Conservation (phyloP, 108 stramenopile genomes). For the Nitzschia palea region DNA sequence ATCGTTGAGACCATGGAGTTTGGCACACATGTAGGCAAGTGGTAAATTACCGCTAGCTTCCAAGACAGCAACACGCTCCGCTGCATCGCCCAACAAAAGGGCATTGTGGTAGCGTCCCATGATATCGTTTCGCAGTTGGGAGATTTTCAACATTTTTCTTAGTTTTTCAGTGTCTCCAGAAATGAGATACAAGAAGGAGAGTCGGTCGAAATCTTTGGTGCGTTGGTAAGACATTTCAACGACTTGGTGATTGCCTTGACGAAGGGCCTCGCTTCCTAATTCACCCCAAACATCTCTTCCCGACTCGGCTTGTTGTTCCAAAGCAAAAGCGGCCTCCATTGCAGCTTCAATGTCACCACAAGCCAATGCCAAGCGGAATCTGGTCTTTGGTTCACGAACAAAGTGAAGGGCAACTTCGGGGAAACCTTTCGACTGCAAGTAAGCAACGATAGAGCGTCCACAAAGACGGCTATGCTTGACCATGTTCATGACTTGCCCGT, state of each 20-base stretch:
- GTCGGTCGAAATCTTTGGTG: conserved; percentile 96
- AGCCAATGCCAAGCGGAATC: conserved; percentile 96
- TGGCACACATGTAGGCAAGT: conserved; percentile 93
- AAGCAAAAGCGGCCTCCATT: conserved; percentile 91
- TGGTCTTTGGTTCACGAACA: conserved; percentile 92
- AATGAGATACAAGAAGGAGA: conserved; percentile 96
- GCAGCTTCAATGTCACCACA: conserved; percentile 99
- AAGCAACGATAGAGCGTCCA: conserved; percentile 96
- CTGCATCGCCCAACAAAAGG: conserved; percentile 93
- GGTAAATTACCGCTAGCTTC: conserved; percentile 93
- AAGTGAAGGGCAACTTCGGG: conserved; percentile 99
- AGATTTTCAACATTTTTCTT: conserved; percentile 97
- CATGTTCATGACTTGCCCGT: conserved; percentile 98
- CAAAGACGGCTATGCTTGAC: conserved; percentile 91
- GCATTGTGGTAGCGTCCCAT: conserved; percentile 98
- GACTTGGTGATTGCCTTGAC: conserved; percentile 97
- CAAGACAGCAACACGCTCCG: conserved; percentile 91
- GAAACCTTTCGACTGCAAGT: conserved; percentile 96
- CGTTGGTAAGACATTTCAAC: conserved; percentile 99
- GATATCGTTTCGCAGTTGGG: conserved; percentile 92
- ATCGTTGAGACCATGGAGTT: conserved; percentile 89
- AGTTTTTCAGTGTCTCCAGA: conserved; percentile 95
- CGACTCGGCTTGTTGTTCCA: conserved; percentile 73
- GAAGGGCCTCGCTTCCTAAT: conserved; percentile 92
- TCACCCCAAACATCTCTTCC: conserved; percentile 91